Percentiles rank a stretch among this genome's conserved stretches.
These are phyloP conservation scores for Crithidia brevicula DNA, from an alignment of 208 protist genomes.

Conservation along the genomic window DNA sequence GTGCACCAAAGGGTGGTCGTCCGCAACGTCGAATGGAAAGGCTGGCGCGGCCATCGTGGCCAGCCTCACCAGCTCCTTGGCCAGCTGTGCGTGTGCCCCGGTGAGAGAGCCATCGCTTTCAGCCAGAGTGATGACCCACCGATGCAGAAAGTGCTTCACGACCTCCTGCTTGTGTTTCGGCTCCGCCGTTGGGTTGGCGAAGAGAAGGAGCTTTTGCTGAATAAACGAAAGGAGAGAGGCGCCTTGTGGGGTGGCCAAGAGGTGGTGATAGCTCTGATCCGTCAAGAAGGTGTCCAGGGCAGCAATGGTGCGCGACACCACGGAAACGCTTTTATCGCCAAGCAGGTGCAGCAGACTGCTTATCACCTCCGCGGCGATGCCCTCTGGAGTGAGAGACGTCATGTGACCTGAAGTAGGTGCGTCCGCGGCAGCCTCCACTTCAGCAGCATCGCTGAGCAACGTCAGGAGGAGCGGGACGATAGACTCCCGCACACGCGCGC, in stretches of 20 bases:
- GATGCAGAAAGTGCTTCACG: slow-evolving; percentile 63
- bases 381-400: slow-evolving; percentile 12
- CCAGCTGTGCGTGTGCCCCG: slow-evolving; percentile 42
- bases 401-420: not conserved
- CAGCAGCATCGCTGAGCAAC: slow-evolving; percentile 39
- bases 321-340: slow-evolving; percentile 65
- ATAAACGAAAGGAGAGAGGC: slow-evolving; percentile 58
- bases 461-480: slow-evolving; percentile 77
- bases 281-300: slow-evolving; percentile 77
- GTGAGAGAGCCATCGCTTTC: slow-evolving; percentile 37
- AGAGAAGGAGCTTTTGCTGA: slow-evolving; percentile 65
- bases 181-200: slow-evolving; percentile 26
- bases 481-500: slow-evolving; percentile 75
- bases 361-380: slow-evolving; percentile 52
- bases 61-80: slow-evolving; percentile 63
- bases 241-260: slow-evolving; percentile 44
- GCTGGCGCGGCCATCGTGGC: slow-evolving; percentile 35
- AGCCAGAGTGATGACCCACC: slow-evolving; percentile 58
- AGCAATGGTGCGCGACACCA: slow-evolving; percentile 71
- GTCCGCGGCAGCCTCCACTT: not conserved
- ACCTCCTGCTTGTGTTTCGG: slow-evolving; percentile 50
- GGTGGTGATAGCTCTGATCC: slow-evolving; percentile 32
- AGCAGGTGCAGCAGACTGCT: slow-evolving; percentile 81
- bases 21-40: slow-evolving; percentile 67
- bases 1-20: slow-evolving; percentile 55